A percentile compares a stretch with the other conserved stretches of the same genome.
These are phyloP conservation scores for Elaeis oleifera DNA, from an alignment of 202 grass and related monocot species.

Conservation along the genomic window DNA sequence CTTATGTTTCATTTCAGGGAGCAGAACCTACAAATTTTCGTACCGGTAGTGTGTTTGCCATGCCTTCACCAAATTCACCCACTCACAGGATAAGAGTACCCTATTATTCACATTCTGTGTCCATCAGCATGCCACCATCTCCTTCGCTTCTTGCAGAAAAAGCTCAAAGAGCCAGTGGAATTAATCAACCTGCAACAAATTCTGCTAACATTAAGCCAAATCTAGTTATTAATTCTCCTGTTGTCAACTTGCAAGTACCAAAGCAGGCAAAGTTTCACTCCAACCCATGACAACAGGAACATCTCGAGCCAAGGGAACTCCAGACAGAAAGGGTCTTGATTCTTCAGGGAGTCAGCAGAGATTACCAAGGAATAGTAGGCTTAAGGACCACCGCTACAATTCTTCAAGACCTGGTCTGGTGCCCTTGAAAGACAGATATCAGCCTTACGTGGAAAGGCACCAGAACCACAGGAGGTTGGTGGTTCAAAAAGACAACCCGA, in stretches of 20 bases:
- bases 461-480: not conserved
- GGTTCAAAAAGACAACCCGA: not conserved
- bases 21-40: not conserved
- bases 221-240: not conserved
- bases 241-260: not conserved
- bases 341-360: not conserved
- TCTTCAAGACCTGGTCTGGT: constrained; percentile 9
- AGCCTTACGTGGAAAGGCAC: not conserved
- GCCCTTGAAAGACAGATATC: constrained; percentile 5
- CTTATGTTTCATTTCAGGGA: not conserved
- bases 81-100: not conserved
- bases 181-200: not conserved
- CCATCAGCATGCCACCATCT: constrained; percentile 11
- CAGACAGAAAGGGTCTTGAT: not conserved
- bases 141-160: not conserved
- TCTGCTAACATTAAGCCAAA: not conserved
- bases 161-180: not conserved
- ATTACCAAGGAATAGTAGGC: not conserved
- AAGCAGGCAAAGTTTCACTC: constrained; percentile 4
- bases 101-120: constrained; percentile 1
- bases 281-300: not conserved
- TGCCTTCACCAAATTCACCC: not conserved
- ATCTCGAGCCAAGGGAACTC: not conserved
- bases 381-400: not conserved
- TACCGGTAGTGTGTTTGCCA: not conserved